Evolutionary conservation across 805 yeast species (phyloP).

Genomic region (Teunomyces aglyptinius): DNA sequence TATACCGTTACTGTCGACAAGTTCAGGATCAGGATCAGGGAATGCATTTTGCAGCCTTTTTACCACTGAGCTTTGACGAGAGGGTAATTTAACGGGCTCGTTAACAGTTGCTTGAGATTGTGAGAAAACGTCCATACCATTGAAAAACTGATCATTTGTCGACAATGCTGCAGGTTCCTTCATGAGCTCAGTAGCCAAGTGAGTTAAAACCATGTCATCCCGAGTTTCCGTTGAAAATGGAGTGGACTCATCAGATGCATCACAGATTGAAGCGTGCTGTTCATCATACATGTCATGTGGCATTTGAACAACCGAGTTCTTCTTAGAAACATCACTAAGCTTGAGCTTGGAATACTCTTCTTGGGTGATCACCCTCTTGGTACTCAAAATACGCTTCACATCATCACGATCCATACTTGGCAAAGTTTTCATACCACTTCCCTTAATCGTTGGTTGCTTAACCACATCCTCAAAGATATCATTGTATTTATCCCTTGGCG

Average conservation of each 20-base stretch:
- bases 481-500: conserved; percentile 38
- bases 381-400: conserved; percentile 37
- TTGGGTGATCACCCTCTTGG: conserved; percentile 37
- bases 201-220: conserved; percentile 9
- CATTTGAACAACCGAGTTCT: conserved; percentile 26
- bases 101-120: conserved; percentile 5
- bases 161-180: conserved; percentile 28
- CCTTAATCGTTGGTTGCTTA: conserved; percentile 33
- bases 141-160: conserved; percentile 29
- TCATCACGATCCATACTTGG: conserved; percentile 50
- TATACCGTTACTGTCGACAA: conserved; percentile 17
- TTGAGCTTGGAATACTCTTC: conserved; percentile 40
- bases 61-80: conserved; percentile 11
- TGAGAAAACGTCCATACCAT: conserved; percentile 20
- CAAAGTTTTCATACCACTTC: conserved; percentile 47
- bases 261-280: conserved; percentile 34
- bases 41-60: conserved; percentile 13
- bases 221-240: conserved; percentile 5
- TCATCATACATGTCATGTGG: conserved; percentile 25
- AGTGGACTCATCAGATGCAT: conserved; percentile 19
- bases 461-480: conserved; percentile 36
- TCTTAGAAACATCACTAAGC: conserved; percentile 21
- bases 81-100: neutral
- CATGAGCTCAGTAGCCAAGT: conserved; percentile 37
- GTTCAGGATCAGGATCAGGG: conserved; percentile 36